Base-by-base conservation (phyloP, 805 yeast species). In the Candida chilensis region DNA sequence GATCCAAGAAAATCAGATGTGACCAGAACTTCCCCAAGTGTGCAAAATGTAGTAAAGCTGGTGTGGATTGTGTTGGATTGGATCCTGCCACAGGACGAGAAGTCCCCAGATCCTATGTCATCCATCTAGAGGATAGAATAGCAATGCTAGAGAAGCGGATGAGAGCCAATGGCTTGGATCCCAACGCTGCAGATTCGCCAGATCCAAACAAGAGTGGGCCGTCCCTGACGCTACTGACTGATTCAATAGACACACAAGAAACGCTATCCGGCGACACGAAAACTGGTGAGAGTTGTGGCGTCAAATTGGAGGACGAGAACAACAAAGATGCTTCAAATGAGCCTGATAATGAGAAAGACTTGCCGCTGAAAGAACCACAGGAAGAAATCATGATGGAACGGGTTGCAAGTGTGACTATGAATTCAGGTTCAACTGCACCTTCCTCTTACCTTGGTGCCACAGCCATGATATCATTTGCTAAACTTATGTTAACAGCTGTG, bases 41-140 rank as follows among this genome's bases (percentile, higher is more conserved):
- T 44, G 49, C 68, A n/a, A 63, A 66, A 20, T 79, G 88, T 47
- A 60, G 51, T 26, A 71, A 74, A 43, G 79, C 82, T 8, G 71
- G 74, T 5, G 79, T 60, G 3, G 83, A 81, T 5, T 87, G 96
- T 54, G 75, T 85, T 4, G 85, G 94, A 0, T 52, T 83, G 3
- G 96, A 88, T 48, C 87, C 94, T 0, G 85, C 87, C 5, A 84
- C 95, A 0, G 94, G 95, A 0, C 61, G 94, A 32, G 86, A 81
- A 40, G 74, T 86, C 1, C 94, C 96, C 1, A 58, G 96, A 22
- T 80, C 86, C 3, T 81, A 82, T 45, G 72, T 85, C 3, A 67
- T 74, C 14, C 79, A 77, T 41, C 56, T 86, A 34, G 96, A 86
- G 47, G 77, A 74, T 33, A 57, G 76, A 21, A 60, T 85, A 2